Evolutionary conservation across 179 eudicot genomes (phyloP), one percentile per base, ranked within the genome.

Genomic region (Amaranthus tricolor): DNA sequence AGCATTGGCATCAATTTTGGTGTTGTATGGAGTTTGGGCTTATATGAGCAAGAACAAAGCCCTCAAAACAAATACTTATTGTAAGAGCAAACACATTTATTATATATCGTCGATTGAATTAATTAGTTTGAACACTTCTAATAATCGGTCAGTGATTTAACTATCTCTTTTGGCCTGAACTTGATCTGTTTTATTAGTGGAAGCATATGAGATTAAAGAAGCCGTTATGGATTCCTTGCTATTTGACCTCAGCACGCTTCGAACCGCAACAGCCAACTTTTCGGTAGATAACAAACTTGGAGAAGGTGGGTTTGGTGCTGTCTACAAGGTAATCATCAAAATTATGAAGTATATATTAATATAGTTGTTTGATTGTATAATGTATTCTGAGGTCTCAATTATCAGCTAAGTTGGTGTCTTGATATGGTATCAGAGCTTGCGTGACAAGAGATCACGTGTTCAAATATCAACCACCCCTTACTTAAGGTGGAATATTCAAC

Each of bases 251-350:
- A 62, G 44, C 3, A 80, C 74, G 20, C 44, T 76, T 21, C 60
- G 13, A 71, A 20, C 24, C 50, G 77, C 83, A 11, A 80, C 83
- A 20, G 40, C 60, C 62, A 76, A 76, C 60, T 80, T 80, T 3
- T 63, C 77, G 1, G 56, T 21, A 15, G 13, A 48, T n/a, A 80
- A 80, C 40, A 72, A 76, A 70, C 76, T 61, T 13, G 65, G 65
- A 61, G 47, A 61, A 12, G 65, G 65, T 6, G 65, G 65, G 10
- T 61, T 61, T 80, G 84, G 80, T 20, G 51, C 69, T 48, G 84
- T 73, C 59, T 73, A 62, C 69, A 73, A 73, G 56, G 76, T 73
- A 19, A 62, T 66, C 31, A 24, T 24, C 31, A 24, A 24, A 24
- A 24, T 24, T 24, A 24, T 24, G 31, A 24, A 24, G 31, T n/a